phyloP scores from a whole-genome alignment of 1,284 basidiomycete genomes.

The Rhodotorula sp. region DNA sequence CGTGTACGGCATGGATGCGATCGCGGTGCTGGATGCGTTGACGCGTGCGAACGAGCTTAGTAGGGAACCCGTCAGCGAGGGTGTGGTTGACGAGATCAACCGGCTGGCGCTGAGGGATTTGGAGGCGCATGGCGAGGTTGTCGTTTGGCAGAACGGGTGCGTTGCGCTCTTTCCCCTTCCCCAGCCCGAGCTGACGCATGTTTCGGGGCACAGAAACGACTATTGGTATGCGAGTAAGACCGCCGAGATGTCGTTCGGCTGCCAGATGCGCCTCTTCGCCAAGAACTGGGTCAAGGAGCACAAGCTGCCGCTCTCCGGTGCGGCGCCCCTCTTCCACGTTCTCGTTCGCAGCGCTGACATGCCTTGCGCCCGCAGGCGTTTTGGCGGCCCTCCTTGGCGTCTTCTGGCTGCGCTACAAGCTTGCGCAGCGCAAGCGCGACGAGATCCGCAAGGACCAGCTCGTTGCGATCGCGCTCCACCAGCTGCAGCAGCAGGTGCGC shows the following conservation, averaged over 20 bases:
- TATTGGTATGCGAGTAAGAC: constrained; percentile 76
- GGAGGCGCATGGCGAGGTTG: constrained; percentile 74
- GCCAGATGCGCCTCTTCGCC: constrained; percentile 68
- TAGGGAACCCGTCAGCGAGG: constrained; percentile 62
- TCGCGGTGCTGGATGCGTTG: constrained; percentile 39
- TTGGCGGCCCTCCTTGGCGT: constrained; percentile 6
- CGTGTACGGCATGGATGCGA: constrained; percentile 44
- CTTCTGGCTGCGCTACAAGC: constrained; percentile 12
- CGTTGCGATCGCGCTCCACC: constrained; percentile 19
- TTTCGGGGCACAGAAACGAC: constrained; percentile 58
- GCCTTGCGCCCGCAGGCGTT: constrained; percentile 48
- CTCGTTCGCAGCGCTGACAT: not conserved
- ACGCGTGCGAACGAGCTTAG: constrained; percentile 31
- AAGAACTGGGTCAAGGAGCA: constrained; percentile 69
- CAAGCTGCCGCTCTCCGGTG: constrained; percentile 69
- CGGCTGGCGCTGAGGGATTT: constrained; percentile 72
- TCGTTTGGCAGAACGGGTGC: constrained; percentile 69
- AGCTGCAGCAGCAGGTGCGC: constrained; percentile 37
- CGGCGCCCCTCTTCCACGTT: constrained; percentile 34
- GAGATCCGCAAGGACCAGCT: constrained; percentile 17
- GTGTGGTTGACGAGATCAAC: constrained; percentile 65
- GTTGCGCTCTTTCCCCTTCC: constrained; percentile 49
- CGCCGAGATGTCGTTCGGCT: constrained; percentile 69
- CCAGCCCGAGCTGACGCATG: not conserved
- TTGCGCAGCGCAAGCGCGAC: constrained; percentile 6